Evolutionary conservation across 73 alveolate species (phyloP).

Genomic region (Uronychia setigera): DNA sequence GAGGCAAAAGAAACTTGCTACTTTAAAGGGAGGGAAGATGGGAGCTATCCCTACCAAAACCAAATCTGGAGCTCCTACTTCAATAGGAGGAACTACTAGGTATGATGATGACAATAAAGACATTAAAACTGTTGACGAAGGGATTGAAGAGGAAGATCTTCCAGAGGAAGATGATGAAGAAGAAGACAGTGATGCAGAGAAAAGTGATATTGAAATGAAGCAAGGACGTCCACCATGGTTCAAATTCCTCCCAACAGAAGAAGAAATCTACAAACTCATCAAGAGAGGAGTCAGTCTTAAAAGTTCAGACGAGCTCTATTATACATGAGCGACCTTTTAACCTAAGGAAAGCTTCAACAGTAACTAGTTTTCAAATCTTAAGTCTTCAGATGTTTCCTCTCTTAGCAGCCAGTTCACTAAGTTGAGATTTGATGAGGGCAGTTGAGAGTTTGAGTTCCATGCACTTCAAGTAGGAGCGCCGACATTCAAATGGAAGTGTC

Average conservation of each 20-base stretch:
- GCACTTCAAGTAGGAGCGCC: neutral
- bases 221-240: neutral
- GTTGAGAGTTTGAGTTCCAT: neutral
- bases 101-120: neutral
- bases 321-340: neutral
- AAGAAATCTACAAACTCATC: neutral
- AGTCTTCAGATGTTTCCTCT: too few species aligned
- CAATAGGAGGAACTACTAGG: too few species aligned
- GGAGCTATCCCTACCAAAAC: too few species aligned
- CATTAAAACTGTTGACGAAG: neutral
- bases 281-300: neutral
- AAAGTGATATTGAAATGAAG: neutral
- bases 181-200: neutral
- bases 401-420: neutral
- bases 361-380: neutral
- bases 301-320: neutral
- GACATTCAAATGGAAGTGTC: constrained; percentile 2
- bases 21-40: too few species aligned
- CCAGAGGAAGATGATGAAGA: neutral
- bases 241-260: neutral
- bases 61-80: too few species aligned
- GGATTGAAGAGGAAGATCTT: too few species aligned
- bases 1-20: neutral
- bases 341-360: neutral
- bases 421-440: neutral